A percentile compares a stretch with the other conserved stretches of the same genome.
Conservation (phyloP, 2,329 filamentous ascomycete species). For the Clonostachys sp. region DNA sequence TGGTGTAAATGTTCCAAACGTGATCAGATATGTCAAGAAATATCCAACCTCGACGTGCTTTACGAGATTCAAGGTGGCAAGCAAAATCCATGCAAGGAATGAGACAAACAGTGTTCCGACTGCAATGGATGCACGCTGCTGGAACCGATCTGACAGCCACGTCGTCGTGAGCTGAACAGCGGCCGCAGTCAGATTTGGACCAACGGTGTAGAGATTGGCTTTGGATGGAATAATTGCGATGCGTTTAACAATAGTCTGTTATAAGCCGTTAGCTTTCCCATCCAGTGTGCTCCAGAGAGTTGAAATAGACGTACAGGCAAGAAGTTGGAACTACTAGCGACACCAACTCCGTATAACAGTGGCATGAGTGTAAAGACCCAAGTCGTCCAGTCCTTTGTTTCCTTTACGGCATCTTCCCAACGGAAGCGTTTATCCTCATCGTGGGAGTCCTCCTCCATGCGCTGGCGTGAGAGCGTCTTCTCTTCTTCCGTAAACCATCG, state of each 20-base stretch:
- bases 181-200: slow-evolving; percentile 12
- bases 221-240: slow-evolving; percentile 21
- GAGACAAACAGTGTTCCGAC: slow-evolving; percentile 6
- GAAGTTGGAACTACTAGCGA: slow-evolving; percentile 14
- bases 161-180: slow-evolving; percentile 7
- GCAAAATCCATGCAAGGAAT: slow-evolving; percentile 11
- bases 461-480: slow-evolving; percentile 12
- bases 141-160: slow-evolving; percentile 9
- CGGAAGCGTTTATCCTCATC: slow-evolving; percentile 10
- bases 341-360: slow-evolving; percentile 14
- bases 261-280: too few relatives aligned
- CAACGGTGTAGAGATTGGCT: slow-evolving; percentile 16
- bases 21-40: slow-evolving; percentile 14
- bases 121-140: slow-evolving; percentile 9
- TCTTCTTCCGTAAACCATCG: slow-evolving; percentile 14
- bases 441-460: slow-evolving; percentile 13
- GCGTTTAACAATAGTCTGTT: slow-evolving; percentile 22
- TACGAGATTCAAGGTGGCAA: slow-evolving; percentile 10
- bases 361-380: slow-evolving; percentile 14
- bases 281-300: too few relatives aligned
- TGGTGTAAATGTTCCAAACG: slow-evolving; percentile 12
- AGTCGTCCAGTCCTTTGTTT: slow-evolving; percentile 11
- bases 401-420: slow-evolving; percentile 12
- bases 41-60: slow-evolving; percentile 10
- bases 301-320: slow-evolving; percentile 8